Base-by-base conservation (phyloP, 768 basidiomycete species). In the Kwoniella pini region DNA sequence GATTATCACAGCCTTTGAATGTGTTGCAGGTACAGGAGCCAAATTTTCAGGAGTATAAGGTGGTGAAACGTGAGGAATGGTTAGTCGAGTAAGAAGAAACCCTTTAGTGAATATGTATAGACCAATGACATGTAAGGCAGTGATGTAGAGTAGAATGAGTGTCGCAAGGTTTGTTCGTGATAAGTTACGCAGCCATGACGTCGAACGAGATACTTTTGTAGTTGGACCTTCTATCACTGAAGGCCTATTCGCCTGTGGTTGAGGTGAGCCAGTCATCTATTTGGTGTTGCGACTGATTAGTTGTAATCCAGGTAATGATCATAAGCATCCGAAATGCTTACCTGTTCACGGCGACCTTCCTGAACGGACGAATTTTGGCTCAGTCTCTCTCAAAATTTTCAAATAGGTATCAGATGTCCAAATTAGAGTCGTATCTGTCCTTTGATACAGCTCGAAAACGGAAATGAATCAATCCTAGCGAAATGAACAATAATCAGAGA, bases 91-190 rank as follows among this genome's bases (percentile, higher is more conserved):
- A 54, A 91, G 82, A 27, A 99, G 86, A 78, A 97, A 99, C 9
- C 96, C 96, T 22, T 87, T 83, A 0, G 89, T 90, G 80, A 96
- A 98, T 54, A 95, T 85, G 76, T 89, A 90, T 26, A 98, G 85
- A 13, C 88, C 91, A 26, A 86, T 82, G 44, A 87, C 69, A 68
- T 97, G 93, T 26, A 89, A 76, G 46, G 85, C 78, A 58, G 83
- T 81, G 22, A 92, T 69, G 64, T 79, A 78, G 42, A 64, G 48
- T 15, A 80, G 67, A 49, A 77, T 42, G 22, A 76, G 57, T 22
- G 62, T 28, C 12, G 75, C 77, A 12, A 78, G 69, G 33, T 70
- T 68, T 2, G 57, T 39, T 17, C 74, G 50, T 0, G 74, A 76
- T n/a, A 76, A 52, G 38, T 52, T 43, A 2, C 50, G 49, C 4